Conservation (phyloP, 768 basidiomycete genomes). For the Suillus ampliporus region DNA sequence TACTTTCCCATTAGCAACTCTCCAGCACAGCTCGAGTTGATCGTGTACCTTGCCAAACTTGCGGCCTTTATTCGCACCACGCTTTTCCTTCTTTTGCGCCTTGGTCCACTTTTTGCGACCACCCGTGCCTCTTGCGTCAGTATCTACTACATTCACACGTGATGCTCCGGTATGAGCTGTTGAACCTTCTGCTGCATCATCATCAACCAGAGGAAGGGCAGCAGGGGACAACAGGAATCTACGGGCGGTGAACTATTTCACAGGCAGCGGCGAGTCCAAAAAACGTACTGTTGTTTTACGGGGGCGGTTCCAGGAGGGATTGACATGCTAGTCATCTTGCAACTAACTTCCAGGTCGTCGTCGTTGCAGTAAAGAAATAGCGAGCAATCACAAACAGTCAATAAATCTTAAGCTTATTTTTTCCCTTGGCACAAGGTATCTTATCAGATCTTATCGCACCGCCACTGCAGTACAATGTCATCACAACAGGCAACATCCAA, state of each 20-base stretch:
- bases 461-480: too few relatives aligned
- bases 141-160: constrained; percentile 32
- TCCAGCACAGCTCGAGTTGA: constrained; percentile 84
- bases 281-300: constrained; percentile 56
- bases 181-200: constrained; percentile 69
- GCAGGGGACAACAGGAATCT: constrained; percentile 48
- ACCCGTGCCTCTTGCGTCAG: constrained; percentile 40
- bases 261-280: not conserved
- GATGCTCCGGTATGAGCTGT: constrained; percentile 39
- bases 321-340: constrained; percentile 16
- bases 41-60: constrained; percentile 80
- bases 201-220: constrained; percentile 44
- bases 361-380: not conserved
- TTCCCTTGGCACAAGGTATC: not conserved
- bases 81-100: constrained; percentile 73
- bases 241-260: constrained; percentile 7
- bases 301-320: constrained; percentile 53
- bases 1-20: constrained; percentile 66
- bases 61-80: constrained; percentile 85
- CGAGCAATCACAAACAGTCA: not conserved
- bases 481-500: too few relatives aligned
- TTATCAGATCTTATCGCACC: too few relatives aligned
- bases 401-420: too few relatives aligned
- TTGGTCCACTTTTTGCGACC: constrained; percentile 53
- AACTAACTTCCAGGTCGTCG: not conserved